A percentile compares a stretch with the other conserved stretches of the same genome.
Conservation (phyloP, 495 filamentous ascomycete species). For the Astrothelium subdiscretum region DNA sequence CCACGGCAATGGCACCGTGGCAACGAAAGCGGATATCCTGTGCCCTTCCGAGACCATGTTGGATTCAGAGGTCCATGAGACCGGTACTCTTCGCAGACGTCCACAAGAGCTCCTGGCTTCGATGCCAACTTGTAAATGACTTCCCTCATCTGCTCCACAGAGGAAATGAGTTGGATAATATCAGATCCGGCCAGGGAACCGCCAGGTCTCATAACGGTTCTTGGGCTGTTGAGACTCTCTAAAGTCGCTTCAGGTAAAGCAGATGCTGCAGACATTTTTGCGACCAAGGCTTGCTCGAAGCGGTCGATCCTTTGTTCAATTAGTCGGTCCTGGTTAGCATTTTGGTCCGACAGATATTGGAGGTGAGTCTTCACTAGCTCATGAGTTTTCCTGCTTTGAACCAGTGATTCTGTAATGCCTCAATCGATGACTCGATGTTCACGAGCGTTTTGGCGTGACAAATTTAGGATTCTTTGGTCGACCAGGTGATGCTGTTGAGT, state of each 20-base stretch:
- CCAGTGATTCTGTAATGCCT: neutral
- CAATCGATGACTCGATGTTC: neutral
- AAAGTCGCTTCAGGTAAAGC: neutral
- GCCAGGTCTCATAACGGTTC: neutral
- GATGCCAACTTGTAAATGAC: neutral
- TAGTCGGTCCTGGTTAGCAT: neutral
- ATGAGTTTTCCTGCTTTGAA: neutral
- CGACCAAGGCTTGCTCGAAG: neutral
- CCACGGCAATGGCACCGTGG: neutral
- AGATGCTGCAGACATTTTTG: neutral
- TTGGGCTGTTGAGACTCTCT: neutral
- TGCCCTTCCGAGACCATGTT: neutral
- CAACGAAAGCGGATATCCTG: neutral
- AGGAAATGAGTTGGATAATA: neutral
- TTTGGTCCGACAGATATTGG: neutral
- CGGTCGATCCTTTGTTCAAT: neutral
- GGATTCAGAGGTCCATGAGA: neutral
- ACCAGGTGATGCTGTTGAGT: neutral
- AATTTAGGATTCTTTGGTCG: neutral
- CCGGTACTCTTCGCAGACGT: neutral
- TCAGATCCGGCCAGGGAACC: neutral
- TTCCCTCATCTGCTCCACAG: neutral
- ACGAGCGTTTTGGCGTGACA: neutral
- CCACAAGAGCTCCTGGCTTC: neutral
- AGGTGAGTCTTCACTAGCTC: neutral